Evolutionary conservation across 2,329 filamentous ascomycete species (phyloP).

Genomic region (Chaetomium globosum): DNA sequence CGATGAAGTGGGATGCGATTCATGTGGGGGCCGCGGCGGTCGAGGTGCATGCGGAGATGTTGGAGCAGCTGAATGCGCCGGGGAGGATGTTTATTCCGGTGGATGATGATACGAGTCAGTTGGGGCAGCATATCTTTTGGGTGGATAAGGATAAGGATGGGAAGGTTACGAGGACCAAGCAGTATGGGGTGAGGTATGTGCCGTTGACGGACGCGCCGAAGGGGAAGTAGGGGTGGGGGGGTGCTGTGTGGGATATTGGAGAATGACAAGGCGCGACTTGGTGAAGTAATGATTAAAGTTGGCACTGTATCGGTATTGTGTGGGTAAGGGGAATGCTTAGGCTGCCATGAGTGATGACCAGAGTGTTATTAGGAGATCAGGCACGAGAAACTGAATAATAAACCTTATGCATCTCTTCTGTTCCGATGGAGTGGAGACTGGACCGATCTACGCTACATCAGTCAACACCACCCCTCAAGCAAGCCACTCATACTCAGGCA

Average conservation of each 20-base stretch:
- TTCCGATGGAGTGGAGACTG: background rate
- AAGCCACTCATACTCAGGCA: slow-evolving; percentile 11
- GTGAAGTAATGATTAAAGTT: background rate
- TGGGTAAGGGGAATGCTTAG: background rate
- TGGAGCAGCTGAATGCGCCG: slow-evolving; percentile 76
- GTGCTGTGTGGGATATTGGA: background rate
- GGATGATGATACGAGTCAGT: slow-evolving; percentile 51
- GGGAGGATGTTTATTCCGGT: slow-evolving; percentile 83
- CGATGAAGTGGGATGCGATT: slow-evolving; percentile 79
- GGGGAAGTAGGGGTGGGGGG: background rate
- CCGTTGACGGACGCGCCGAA: slow-evolving; percentile 71
- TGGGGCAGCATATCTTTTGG: slow-evolving; percentile 69
- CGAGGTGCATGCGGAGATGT: slow-evolving; percentile 69
- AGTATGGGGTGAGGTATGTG: slow-evolving; percentile 76
- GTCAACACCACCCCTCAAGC: background rate
- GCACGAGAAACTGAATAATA: background rate
- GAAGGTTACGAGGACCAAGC: slow-evolving; percentile 59
- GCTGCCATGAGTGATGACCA: background rate
- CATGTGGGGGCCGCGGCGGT: slow-evolving; percentile 88
- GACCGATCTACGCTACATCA: background rate
- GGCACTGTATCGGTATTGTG: background rate
- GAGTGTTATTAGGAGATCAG: background rate
- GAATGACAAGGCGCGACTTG: background rate
- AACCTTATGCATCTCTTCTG: background rate
- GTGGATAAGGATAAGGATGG: slow-evolving; percentile 73